phyloP scores from a whole-genome alignment of 805 yeast species.

The Limtongia smithiae region DNA sequence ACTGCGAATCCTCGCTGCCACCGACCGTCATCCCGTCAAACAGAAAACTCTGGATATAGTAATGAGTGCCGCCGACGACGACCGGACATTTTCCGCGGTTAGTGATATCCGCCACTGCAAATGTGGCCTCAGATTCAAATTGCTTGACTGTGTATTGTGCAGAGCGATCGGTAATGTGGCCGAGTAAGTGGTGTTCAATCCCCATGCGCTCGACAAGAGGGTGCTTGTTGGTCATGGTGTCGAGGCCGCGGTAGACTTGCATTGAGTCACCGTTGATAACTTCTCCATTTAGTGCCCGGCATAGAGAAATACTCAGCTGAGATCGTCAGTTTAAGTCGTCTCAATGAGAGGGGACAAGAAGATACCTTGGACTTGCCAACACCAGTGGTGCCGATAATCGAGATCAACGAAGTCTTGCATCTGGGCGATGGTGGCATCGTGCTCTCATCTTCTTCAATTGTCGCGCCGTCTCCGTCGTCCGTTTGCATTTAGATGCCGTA shows the following conservation, averaged over 20 bases:
- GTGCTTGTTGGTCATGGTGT: constrained; percentile 86
- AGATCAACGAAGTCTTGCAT: constrained; percentile 49
- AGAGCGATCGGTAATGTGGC: constrained; percentile 68
- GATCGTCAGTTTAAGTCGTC: background rate
- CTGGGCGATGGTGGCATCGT: background rate
- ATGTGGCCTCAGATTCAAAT: constrained; percentile 68
- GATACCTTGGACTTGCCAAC: constrained; percentile 84
- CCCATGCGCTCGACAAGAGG: constrained; percentile 75
- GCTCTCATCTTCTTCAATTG: no score
- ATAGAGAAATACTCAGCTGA: constrained; percentile 72
- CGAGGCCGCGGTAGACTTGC: constrained; percentile 80
- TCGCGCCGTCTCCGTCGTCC: no score
- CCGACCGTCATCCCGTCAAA: constrained; percentile 65
- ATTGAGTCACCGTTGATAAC: constrained; percentile 93
- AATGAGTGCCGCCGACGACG: constrained; percentile 93
- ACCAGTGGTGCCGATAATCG: constrained; percentile 90
- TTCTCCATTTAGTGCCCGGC: constrained; percentile 75
- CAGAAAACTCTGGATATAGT: constrained; percentile 74
- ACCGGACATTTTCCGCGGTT: constrained; percentile 74
- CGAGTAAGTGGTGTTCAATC: constrained; percentile 79
- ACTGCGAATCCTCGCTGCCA: constrained; percentile 28
- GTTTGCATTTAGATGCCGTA: no score
- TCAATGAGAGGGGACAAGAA: background rate
- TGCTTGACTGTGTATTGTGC: constrained; percentile 78
- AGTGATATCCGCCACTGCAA: constrained; percentile 57